A percentile compares a stretch with the other conserved stretches of the same genome.
phyloP scores from a whole-genome alignment of 2,329 filamentous ascomycete species.

The Fusarium odoratissimum region DNA sequence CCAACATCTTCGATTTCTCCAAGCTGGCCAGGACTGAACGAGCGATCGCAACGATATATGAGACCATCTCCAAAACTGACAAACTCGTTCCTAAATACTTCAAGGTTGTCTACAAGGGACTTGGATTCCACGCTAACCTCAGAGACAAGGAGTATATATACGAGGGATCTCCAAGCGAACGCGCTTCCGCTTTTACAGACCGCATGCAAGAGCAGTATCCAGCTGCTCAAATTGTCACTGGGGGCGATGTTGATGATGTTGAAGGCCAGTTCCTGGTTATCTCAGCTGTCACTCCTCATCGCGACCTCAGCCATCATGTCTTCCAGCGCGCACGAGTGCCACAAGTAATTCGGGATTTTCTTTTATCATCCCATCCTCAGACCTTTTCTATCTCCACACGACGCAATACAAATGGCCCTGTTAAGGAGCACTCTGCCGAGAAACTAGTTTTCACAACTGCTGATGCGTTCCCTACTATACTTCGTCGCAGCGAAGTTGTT shows the following conservation, averaged over 20 bases:
- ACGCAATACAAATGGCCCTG: constrained; percentile 74
- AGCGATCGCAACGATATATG: constrained; percentile 92
- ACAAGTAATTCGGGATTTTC: constrained; percentile 85
- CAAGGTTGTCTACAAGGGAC: constrained; percentile 87
- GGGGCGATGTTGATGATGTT: constrained; percentile 77
- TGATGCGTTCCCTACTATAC: constrained; percentile 90
- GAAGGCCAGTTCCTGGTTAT: constrained; percentile 93
- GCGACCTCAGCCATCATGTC: constrained; percentile 83
- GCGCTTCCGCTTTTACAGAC: constrained; percentile 85
- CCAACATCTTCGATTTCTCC: constrained; percentile 87
- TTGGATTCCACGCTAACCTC: constrained; percentile 84
- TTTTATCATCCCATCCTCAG: constrained; percentile 81
- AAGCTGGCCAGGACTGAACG: constrained; percentile 91
- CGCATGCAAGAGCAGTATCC: constrained; percentile 93
- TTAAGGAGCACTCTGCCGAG: constrained; percentile 80
- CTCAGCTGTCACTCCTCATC: constrained; percentile 82
- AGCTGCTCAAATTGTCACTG: constrained; percentile 81
- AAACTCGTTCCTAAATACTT: constrained; percentile 87
- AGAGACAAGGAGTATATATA: constrained; percentile 95
- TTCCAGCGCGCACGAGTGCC: constrained; percentile 90
- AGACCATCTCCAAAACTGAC: constrained; percentile 85
- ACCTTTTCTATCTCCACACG: constrained; percentile 81
- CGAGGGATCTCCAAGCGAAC: constrained; percentile 82
- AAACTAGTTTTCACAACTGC: constrained; percentile 87
- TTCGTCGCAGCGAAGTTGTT: constrained; percentile 87